Conservation (phyloP, 2,329 filamentous ascomycete genomes). For the Alternaria sp. region DNA sequence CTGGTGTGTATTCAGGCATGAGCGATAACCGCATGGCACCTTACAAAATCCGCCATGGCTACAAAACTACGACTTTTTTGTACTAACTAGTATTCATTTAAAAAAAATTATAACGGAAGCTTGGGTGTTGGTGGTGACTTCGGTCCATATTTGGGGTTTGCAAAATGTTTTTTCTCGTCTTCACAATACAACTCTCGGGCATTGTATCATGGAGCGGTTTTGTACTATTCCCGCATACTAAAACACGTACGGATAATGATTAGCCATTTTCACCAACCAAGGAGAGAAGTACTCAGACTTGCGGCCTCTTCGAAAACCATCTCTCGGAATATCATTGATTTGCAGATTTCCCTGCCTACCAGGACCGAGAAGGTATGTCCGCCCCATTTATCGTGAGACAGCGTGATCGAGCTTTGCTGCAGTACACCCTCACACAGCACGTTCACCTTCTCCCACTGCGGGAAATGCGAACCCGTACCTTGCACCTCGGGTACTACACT, state of each 20-base stretch:
- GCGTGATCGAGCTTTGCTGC: constrained; percentile 4
- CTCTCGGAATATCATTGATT: neutral
- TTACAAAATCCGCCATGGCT: neutral
- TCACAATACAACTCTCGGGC: neutral
- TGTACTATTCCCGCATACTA: constrained; percentile 8
- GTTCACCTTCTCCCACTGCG: neutral
- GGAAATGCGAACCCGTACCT: constrained; percentile 15
- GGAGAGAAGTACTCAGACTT: neutral
- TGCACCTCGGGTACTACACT: constrained; percentile 17
- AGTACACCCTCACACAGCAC: constrained; percentile 11
- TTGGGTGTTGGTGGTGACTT: neutral
- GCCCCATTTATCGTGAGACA: constrained; percentile 7
- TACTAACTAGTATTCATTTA: constrained; percentile 15
- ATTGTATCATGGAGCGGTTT: constrained; percentile 7
- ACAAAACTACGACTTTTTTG: constrained; percentile 2
- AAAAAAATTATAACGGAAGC: neutral
- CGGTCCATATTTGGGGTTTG: neutral
- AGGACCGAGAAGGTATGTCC: neutral
- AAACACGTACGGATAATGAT: constrained; percentile 6
- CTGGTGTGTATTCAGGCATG: neutral
- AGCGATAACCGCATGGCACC: neutral
- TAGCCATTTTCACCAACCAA: constrained; percentile 1
- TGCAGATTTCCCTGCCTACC: neutral
- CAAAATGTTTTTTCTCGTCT: neutral
- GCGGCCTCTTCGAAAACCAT: neutral